Percentiles rank a stretch among this genome's conserved stretches.
phyloP scores from a whole-genome alignment of 129 eudicot genomes.

The Arctium lappa region DNA sequence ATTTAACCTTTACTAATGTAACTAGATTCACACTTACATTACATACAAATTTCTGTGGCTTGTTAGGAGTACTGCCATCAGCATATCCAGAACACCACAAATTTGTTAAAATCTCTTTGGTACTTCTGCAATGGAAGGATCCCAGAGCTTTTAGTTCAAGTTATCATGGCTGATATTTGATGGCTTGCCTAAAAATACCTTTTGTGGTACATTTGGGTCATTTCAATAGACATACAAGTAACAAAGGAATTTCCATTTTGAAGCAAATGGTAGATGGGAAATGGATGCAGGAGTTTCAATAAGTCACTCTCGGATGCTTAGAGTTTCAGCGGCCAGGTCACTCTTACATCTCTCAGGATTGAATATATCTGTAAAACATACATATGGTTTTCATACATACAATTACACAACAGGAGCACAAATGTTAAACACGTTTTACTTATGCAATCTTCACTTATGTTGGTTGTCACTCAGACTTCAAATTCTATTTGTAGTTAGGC shows the following conservation, averaged over 20 bases:
- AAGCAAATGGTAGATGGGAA: neutral
- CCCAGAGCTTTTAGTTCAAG: neutral
- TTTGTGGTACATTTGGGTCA: neutral
- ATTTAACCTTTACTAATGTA: neutral
- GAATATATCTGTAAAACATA: neutral
- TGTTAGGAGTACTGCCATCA: neutral
- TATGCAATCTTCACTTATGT: neutral
- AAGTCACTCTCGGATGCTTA: neutral
- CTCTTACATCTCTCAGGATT: neutral
- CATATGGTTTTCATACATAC: neutral
- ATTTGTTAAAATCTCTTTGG: neutral
- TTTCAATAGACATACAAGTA: neutral
- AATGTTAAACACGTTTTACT: neutral
- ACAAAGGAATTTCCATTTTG: neutral
- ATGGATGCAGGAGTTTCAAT: neutral
- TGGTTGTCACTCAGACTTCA: slow-evolving; percentile 7
- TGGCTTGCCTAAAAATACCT: neutral
- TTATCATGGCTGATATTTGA: neutral
- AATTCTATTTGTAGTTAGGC: neutral
- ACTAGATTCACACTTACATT: neutral
- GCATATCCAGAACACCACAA: neutral
- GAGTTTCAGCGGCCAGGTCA: neutral
- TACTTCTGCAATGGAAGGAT: neutral
- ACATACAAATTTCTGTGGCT: neutral
- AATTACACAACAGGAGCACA: slow-evolving; percentile 1